Evolutionary conservation across 1,284 basidiomycete genomes (phyloP).

Genomic region (Hemileia vastatrix): DNA sequence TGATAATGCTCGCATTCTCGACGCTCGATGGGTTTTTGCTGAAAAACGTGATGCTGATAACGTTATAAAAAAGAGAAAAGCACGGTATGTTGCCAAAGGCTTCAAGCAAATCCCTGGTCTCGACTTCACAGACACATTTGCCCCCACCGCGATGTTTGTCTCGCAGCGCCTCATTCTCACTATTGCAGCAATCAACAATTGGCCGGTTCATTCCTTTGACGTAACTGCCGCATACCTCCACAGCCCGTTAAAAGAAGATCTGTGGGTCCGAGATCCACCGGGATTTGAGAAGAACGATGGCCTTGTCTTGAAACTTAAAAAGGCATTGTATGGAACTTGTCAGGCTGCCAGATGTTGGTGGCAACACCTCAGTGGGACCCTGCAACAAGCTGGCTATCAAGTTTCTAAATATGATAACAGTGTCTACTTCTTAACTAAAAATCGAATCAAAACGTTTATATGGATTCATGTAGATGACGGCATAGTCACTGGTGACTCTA

Average conservation of each 20-base stretch:
- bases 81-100: neutral
- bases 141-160: no score
- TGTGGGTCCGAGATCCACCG: no score
- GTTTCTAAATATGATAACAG: neutral
- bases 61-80: neutral
- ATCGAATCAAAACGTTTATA: neutral
- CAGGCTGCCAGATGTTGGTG: constrained; percentile 8
- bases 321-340: constrained; percentile 6
- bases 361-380: neutral
- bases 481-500: neutral
- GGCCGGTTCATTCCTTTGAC: no score
- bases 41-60: neutral
- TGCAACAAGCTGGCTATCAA: neutral
- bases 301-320: no score
- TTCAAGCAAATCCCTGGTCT: neutral
- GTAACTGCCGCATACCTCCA: no score
- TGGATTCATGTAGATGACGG: constrained; percentile 10
- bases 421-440: neutral
- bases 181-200: no score
- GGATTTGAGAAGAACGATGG: no score
- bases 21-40: constrained; percentile 2
- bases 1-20: no score
- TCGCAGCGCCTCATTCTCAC: no score
- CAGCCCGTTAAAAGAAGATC: no score
- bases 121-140: neutral